Base-by-base conservation (phyloP, 2,329 filamentous ascomycete species). In the Zelopaecilomyces penicillatus region DNA sequence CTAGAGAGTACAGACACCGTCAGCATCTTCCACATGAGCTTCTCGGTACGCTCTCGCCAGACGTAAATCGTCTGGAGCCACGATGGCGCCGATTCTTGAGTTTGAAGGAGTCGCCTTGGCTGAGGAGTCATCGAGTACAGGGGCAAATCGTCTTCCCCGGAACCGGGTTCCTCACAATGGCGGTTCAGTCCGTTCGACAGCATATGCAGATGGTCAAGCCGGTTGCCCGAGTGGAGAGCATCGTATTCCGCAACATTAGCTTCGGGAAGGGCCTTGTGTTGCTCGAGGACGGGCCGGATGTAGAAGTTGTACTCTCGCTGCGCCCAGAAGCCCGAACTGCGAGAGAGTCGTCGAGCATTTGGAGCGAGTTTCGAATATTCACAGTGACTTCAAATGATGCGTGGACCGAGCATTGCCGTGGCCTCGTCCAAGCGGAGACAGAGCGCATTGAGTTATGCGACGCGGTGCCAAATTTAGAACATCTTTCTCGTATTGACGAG, bases 141-240 rank as follows among this genome's bases (percentile, higher is more conserved):
- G 12, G 51, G 50, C 0, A 62, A 5, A 55, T 62, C 33, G 53
- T 71, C 1, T 67, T 66, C 42, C 67, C 69, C 0, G 58, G 2
- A 59, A 67, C 45, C 64, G 62, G 5, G 42, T 52, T 1, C 41
- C n/a, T 38, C 10, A 29, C 27, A 26, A 38, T 38, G 37, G 37
- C 37, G n/a, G 28, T 19, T 26, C 10, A 38, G 37, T 64, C 62
- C 4, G 42, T 52, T 1, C 42, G 50, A 4, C 50, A 55, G 37
- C 37, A 50, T 12, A 47, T 37, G 30, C 43, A 31, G 10, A 44
- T 37, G 11, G 35, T 11, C 29, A 46, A 42, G 29, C 42, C 41
- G 30, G 37, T 45, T 28, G 43, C 44, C 3, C 37, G 41, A 45
- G 51, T 51, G 9, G 39, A 39, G 30, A 44, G 50, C 0, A 49